Evolutionary conservation across 805 yeast species (phyloP).

Genomic region (Teunomyces barrocoloradensis): DNA sequence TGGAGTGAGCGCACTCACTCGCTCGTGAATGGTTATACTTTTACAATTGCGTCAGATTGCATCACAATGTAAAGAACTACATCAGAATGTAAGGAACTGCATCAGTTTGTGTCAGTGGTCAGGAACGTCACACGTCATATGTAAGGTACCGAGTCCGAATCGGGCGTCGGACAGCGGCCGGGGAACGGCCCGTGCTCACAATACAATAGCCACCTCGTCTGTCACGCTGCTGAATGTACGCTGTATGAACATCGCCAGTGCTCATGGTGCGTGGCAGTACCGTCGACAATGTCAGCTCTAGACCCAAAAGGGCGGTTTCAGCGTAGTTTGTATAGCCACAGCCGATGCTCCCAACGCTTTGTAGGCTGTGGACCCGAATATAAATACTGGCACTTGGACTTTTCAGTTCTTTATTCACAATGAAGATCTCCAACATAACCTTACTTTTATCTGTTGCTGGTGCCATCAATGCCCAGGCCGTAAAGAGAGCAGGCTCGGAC

Average conservation of each 20-base stretch:
- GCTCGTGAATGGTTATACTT: no score
- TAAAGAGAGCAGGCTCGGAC: slow-evolving; percentile 3
- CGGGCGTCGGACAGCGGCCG: not conserved
- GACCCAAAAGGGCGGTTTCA: not conserved
- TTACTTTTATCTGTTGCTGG: slow-evolving; percentile 12
- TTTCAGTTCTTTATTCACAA: not conserved
- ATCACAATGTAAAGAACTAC: no score
- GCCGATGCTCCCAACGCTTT: not conserved
- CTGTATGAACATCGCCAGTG: not conserved
- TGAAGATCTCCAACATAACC: slow-evolving; percentile 12
- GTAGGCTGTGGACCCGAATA: not conserved
- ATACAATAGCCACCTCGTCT: not conserved
- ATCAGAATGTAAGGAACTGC: no score
- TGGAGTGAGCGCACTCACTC: no score
- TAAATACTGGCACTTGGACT: not conserved
- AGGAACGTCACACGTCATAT: not conserved
- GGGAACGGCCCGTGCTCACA: not conserved
- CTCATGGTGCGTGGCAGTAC: not conserved
- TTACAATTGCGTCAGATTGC: no score
- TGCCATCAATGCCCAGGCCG: slow-evolving; percentile 8
- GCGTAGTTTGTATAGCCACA: not conserved
- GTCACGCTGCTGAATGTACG: not conserved
- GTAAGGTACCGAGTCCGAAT: not conserved
- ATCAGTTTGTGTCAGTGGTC: no score
- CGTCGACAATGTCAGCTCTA: not conserved